These are phyloP conservation scores for Prosopis cineraria DNA, from an alignment of 306 rosid species.

Conservation along the genomic window DNA sequence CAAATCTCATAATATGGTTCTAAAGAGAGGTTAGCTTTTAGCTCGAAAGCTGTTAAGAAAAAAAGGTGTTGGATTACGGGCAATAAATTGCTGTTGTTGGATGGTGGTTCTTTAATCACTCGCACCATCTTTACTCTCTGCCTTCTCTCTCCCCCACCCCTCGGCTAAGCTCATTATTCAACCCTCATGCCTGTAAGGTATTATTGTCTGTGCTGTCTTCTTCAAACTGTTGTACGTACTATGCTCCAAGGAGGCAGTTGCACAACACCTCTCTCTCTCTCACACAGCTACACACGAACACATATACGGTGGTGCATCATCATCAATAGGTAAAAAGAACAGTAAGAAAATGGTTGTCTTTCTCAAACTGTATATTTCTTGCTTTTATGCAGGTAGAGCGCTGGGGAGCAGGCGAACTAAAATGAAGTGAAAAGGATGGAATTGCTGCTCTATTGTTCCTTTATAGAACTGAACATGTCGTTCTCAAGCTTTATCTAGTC, in stretches of 20 bases:
- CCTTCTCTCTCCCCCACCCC: constrained; percentile 4
- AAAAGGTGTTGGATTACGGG: constrained; percentile 51
- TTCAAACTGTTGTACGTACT: constrained; percentile 53
- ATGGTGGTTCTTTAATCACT: constrained; percentile 37
- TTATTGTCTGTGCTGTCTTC: constrained; percentile 63
- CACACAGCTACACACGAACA: constrained; percentile 30
- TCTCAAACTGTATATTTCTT: constrained; percentile 37
- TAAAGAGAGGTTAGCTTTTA: constrained; percentile 53
- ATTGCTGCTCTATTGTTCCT: not conserved
- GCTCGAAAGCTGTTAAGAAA: constrained; percentile 37
- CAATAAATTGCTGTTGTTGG: constrained; percentile 49
- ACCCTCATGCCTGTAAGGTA: constrained; percentile 41
- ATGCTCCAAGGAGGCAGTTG: constrained; percentile 30
- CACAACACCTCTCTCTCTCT: constrained; percentile 24
- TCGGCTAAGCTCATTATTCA: constrained; percentile 34
- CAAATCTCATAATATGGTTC: constrained; percentile 49
- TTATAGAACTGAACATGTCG: constrained; percentile 10
- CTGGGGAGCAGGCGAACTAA: constrained; percentile 30
- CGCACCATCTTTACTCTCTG: constrained; percentile 36
- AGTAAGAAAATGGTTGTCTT: constrained; percentile 41
- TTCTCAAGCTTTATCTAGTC: constrained; percentile 24
- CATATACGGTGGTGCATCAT: constrained; percentile 36
- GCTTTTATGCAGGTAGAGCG: constrained; percentile 25
- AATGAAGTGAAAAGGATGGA: constrained; percentile 46
- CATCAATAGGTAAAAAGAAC: constrained; percentile 30